phyloP scores from a whole-genome alignment of 768 basidiomycete species.

The Xerocomus spinulosus region DNA sequence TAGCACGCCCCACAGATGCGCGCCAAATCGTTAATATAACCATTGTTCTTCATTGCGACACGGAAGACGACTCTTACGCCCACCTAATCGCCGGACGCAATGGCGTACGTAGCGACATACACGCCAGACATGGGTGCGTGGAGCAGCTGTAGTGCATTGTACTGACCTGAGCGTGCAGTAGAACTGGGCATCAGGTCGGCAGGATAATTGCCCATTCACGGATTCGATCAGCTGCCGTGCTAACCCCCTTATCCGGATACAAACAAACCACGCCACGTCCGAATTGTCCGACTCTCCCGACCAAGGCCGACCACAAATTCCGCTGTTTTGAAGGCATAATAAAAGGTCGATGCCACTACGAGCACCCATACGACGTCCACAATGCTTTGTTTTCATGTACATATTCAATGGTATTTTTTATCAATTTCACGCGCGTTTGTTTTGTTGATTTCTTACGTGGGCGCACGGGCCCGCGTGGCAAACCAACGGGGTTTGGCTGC shows the following conservation, averaged over 20 bases:
- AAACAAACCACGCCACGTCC: slow-evolving; percentile 29
- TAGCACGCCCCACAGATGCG: slow-evolving; percentile 7
- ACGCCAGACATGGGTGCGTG: slow-evolving; percentile 11
- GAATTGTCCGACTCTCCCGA: slow-evolving; percentile 8
- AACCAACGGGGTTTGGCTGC: slow-evolving; percentile 35
- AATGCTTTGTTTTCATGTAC: slow-evolving; percentile 26
- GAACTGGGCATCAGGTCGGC: slow-evolving; percentile 1
- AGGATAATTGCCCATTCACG: slow-evolving; percentile 3
- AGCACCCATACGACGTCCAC: slow-evolving; percentile 17
- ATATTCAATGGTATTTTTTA: slow-evolving; percentile 29
- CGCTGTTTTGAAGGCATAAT: slow-evolving; percentile 12
- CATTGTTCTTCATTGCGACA: slow-evolving; percentile 12
- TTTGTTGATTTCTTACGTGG: slow-evolving; percentile 38
- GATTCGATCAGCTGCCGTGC: slow-evolving; percentile 22
- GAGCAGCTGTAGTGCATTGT: neutral
- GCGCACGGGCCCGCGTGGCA: slow-evolving; percentile 38
- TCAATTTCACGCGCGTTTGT: slow-evolving; percentile 27
- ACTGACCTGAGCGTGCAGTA: slow-evolving; percentile 2
- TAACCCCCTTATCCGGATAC: slow-evolving; percentile 27
- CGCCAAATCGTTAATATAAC: slow-evolving; percentile 21
- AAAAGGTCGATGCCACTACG: slow-evolving; percentile 13
- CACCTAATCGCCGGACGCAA: slow-evolving; percentile 23
- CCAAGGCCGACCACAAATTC: neutral
- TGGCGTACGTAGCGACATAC: neutral
- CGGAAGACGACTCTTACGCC: slow-evolving; percentile 12